A percentile compares a stretch with the other conserved stretches of the same genome.
Conservation (phyloP, 2,329 filamentous ascomycete species). For the Mariannaea elegans region DNA sequence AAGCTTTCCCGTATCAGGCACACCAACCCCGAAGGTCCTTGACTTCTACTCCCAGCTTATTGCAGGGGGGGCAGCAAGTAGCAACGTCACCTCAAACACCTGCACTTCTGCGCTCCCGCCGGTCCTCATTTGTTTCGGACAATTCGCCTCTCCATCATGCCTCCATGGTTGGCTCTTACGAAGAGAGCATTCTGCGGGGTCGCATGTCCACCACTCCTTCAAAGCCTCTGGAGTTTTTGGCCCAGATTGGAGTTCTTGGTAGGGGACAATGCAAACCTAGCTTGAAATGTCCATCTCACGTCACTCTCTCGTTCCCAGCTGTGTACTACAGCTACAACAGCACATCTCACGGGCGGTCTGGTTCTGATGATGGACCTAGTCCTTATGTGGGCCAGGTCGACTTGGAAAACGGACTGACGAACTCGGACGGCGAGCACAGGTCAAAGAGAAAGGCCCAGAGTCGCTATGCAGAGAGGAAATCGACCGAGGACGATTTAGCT, state of each 20-base stretch:
- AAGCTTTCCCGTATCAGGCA: constrained; percentile 75
- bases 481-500: constrained; percentile 39
- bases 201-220: constrained; percentile 98
- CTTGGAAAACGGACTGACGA: constrained; percentile 79
- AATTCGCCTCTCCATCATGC: constrained; percentile 84
- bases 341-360: constrained; percentile 69
- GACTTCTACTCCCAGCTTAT: constrained; percentile 61
- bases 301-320: constrained; percentile 89
- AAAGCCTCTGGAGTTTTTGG: constrained; percentile 89
- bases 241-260: constrained; percentile 93
- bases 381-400: constrained; percentile 96
- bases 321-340: constrained; percentile 94
- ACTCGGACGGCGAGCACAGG: constrained; percentile 57
- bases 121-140: constrained; percentile 78
- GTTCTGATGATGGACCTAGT: constrained; percentile 85
- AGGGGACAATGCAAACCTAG: constrained; percentile 88
- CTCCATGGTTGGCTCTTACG: constrained; percentile 97
- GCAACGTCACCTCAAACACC: constrained; percentile 60
- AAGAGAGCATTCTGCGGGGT: constrained; percentile 93
- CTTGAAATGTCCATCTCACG: constrained; percentile 87
- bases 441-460: constrained; percentile 59
- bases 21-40: constrained; percentile 82
- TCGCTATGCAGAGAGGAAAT: constrained; percentile 51
- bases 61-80: constrained; percentile 34
- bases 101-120: constrained; percentile 62